Evolutionary conservation across 1,284 basidiomycete genomes (phyloP), one percentile per base, ranked within the genome.

Genomic region (Mycena sp.): DNA sequence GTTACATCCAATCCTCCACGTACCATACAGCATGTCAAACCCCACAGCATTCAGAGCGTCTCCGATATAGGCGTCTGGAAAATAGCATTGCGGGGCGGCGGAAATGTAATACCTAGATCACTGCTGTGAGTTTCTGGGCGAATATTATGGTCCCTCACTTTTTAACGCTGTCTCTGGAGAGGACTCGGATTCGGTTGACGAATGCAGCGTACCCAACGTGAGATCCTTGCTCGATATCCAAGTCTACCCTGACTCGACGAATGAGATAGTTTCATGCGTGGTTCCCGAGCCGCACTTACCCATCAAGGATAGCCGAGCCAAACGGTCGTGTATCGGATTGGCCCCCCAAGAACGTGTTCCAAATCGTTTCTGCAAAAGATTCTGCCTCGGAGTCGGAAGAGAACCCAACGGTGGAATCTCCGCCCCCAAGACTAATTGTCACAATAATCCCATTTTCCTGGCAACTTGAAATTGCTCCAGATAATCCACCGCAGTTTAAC

Each of bases 211-310:
- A 89, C 38, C 81, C 79, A 23, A 77, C 76, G n/a, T 81, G 80
- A 17, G 78, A 74, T 21, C 88, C 87, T 37, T 81, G 81, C 74
- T 89, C 87, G 68, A 90, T 88, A 71, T 89, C 87, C 35, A 90
- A 78, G 70, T 89, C 87, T 50, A 90, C 80, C 12, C 87, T 19
- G 40, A 41, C 56, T 38, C 10, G 14, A 21, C 23, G 43, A n/a
- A 87, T n/a, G n/a, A n/a, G n/a, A n/a, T n/a, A n/a, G n/a, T n/a
- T 85, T 87, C 87, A 69, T 89, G 87, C 4, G 89, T 78, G 58
- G 89, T 79, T 6, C 87, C 88, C 67, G 69, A 78, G 26, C 87
- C 88, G 69, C 89, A 88, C 0, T 87, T 87, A 37, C 87, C 80
- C n/a, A 83, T 87, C 21, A 81, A 79, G 51, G 83, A n/a, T n/a